Evolutionary conservation across 192 early-diverging fungal species (phyloP).

Genomic region (Phlyctochytrium planicorne): DNA sequence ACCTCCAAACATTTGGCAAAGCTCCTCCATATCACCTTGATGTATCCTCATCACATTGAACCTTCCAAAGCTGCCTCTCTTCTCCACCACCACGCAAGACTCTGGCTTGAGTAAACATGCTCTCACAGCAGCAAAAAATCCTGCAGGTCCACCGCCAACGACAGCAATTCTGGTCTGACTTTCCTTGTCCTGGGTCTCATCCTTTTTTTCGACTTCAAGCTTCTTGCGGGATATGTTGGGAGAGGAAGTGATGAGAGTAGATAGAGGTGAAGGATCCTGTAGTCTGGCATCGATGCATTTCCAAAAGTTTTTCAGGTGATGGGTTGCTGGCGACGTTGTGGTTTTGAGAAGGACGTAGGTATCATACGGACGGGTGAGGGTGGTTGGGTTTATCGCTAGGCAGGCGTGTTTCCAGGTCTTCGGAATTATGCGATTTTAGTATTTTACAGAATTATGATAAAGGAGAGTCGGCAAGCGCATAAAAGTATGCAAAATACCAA

Average conservation of each 20-base stretch:
- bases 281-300: not conserved
- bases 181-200: not conserved
- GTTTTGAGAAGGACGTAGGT: not conserved
- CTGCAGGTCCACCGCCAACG: not conserved
- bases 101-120: not conserved
- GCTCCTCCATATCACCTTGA: constrained; percentile 5
- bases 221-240: not conserved
- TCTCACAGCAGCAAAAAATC: not conserved
- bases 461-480: too few species aligned
- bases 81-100: not conserved
- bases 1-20: constrained; percentile 4
- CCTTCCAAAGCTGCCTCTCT: not conserved
- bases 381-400: not conserved
- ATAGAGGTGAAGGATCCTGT: not conserved
- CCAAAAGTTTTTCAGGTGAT: not conserved
- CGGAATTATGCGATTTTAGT: not conserved
- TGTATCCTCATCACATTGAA: constrained; percentile 10
- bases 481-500: too few species aligned
- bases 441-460: too few species aligned
- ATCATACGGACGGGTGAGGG: not conserved
- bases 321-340: not conserved
- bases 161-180: not conserved
- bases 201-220: not conserved
- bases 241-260: not conserved
- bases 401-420: not conserved